Evolutionary conservation across 306 rosid species (phyloP).

Genomic region (Corylus americana): DNA sequence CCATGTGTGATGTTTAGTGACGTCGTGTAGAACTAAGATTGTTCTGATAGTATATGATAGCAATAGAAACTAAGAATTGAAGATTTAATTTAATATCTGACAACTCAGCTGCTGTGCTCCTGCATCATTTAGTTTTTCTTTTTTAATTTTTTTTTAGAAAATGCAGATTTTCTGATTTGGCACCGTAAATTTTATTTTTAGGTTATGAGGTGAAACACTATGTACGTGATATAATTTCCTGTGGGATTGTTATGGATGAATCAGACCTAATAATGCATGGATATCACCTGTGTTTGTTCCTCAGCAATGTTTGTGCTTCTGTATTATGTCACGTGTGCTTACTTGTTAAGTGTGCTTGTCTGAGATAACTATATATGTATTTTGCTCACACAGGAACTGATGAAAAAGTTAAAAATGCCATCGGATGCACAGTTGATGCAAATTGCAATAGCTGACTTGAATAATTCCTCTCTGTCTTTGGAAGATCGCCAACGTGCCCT

Average conservation of each 20-base stretch:
- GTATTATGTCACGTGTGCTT: neutral
- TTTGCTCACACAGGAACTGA: constrained; percentile 53
- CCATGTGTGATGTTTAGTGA: neutral
- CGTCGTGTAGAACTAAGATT: too few relatives aligned
- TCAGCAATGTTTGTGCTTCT: neutral
- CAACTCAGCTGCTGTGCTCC: too few relatives aligned
- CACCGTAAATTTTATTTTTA: neutral
- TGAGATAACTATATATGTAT: constrained; percentile 13
- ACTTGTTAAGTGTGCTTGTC: neutral
- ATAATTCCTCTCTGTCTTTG: constrained; percentile 61
- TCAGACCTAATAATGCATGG: neutral
- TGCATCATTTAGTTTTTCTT: neutral
- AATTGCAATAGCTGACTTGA: constrained; percentile 71
- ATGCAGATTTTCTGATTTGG: neutral
- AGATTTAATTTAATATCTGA: too few relatives aligned
- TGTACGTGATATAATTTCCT: neutral
- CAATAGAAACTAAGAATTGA: too few relatives aligned
- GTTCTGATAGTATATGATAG: too few relatives aligned
- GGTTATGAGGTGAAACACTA: neutral
- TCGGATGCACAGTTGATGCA: constrained; percentile 85
- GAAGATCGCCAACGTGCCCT: constrained; percentile 76
- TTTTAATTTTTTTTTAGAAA: neutral
- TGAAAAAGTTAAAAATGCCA: constrained; percentile 70
- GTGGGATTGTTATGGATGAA: neutral
- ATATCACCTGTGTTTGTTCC: neutral